Percentiles rank a stretch among this genome's conserved stretches.
These are phyloP conservation scores for Fusarium miscanthi DNA, from an alignment of 2,329 filamentous ascomycete genomes.

Conservation along the genomic window DNA sequence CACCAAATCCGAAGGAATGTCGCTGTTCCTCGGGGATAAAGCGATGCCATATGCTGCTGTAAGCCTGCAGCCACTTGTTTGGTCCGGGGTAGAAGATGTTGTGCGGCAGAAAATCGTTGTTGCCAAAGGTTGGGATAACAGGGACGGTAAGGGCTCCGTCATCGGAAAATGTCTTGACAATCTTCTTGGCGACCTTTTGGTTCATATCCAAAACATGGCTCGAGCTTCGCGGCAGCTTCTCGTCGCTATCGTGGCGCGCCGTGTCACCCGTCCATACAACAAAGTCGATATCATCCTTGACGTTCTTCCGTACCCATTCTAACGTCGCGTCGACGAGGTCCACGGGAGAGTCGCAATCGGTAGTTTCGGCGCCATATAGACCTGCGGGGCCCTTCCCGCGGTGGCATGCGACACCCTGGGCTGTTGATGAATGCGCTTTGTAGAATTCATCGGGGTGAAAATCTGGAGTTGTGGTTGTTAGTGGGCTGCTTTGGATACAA, in stretches of 20 bases:
- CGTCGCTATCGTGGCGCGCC: slow-evolving; percentile 89
- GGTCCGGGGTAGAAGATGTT: slow-evolving; percentile 91
- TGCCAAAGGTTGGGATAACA: slow-evolving; percentile 90
- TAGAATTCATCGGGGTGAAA: slow-evolving; percentile 93
- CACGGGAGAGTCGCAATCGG: slow-evolving; percentile 87
- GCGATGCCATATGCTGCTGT: slow-evolving; percentile 80
- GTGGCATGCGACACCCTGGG: slow-evolving; percentile 79
- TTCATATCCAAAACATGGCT: slow-evolving; percentile 84
- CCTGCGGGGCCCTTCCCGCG: slow-evolving; percentile 80
- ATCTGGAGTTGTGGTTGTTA: slow-evolving; percentile 65
- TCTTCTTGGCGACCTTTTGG: slow-evolving; percentile 77
- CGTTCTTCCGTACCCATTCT: slow-evolving; percentile 82
- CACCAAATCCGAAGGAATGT: slow-evolving; percentile 90
- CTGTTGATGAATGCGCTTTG: slow-evolving; percentile 78
- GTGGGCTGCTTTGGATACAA: slow-evolving; percentile 10
- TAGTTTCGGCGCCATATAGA: slow-evolving; percentile 84
- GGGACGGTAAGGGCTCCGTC: slow-evolving; percentile 74
- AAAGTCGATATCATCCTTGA: slow-evolving; percentile 86
- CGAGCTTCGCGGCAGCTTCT: slow-evolving; percentile 78
- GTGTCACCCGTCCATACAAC: slow-evolving; percentile 94
- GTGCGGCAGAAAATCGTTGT: slow-evolving; percentile 97
- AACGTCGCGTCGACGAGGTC: slow-evolving; percentile 89
- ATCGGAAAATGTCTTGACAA: slow-evolving; percentile 77
- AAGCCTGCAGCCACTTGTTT: slow-evolving; percentile 84
- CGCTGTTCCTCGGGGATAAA: slow-evolving; percentile 95